Conservation (phyloP, 441 rosid genomes). For the Brassica balearica region DNA sequence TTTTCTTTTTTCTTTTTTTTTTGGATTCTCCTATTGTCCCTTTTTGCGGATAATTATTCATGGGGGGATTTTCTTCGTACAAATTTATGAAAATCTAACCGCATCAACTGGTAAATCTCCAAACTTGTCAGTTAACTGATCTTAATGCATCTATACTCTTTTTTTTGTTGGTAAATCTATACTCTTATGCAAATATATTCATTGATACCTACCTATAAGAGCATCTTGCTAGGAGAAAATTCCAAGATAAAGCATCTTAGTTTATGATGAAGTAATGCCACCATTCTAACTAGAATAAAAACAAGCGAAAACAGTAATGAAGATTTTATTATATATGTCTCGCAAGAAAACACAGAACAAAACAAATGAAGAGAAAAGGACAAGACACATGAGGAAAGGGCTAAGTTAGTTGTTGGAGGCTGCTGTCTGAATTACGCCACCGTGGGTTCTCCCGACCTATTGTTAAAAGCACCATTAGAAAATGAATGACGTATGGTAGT, state of each 20-base stretch:
- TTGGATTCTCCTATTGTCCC: conserved; percentile 1
- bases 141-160: neutral
- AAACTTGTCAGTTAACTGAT: conserved; percentile 28
- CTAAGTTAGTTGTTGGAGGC: conserved; percentile 46
- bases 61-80: neutral
- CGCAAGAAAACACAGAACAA: conserved; percentile 6
- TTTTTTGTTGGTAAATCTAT: neutral
- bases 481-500: neutral
- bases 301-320: neutral
- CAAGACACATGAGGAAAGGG: conserved; percentile 36
- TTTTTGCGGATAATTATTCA: conserved; percentile 8
- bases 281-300: conserved; percentile 5
- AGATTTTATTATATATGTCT: conserved; percentile 13
- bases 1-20: neutral
- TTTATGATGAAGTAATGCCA: conserved; percentile 12
- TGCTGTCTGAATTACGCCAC: conserved; percentile 42
- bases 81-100: conserved; percentile 17
- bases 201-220: conserved; percentile 28
- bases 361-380: conserved; percentile 6
- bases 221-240: conserved; percentile 38
- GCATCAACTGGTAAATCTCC: conserved; percentile 10
- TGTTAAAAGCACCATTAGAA: conserved; percentile 5
- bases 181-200: conserved; percentile 12
- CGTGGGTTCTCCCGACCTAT: conserved; percentile 39
- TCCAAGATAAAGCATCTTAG: conserved; percentile 30